phyloP scores from a whole-genome alignment of 2,329 filamentous ascomycete genomes.

The Acephala macrosclerotiorum region DNA sequence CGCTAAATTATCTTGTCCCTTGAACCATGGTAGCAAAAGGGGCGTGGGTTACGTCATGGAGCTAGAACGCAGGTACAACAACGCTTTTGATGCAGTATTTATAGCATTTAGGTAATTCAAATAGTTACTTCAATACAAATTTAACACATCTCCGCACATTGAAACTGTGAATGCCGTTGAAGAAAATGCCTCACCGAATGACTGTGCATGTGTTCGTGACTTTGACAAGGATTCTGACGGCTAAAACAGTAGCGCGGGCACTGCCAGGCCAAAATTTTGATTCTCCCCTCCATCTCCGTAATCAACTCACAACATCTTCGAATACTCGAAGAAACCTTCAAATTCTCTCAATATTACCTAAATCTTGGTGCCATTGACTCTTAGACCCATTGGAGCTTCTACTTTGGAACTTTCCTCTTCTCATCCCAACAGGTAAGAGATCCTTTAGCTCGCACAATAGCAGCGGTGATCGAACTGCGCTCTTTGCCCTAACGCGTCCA shows the following conservation, averaged over 20 bases:
- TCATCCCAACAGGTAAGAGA: constrained; percentile 1
- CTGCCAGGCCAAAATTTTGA: constrained; percentile 9
- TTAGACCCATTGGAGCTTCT: neutral
- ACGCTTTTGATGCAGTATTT: neutral
- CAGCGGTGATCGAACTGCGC: constrained; percentile 3
- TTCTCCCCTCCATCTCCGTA: constrained; percentile 4
- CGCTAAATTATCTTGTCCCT: neutral
- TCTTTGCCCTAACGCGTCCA: neutral
- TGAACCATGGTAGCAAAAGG: neutral
- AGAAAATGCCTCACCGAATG: constrained; percentile 2
- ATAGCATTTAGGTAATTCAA: neutral
- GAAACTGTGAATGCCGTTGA: neutral
- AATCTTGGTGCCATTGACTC: neutral
- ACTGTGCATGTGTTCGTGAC: constrained; percentile 6
- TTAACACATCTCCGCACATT: neutral
- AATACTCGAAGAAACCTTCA: constrained; percentile 6
- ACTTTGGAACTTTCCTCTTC: neutral
- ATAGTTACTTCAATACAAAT: neutral
- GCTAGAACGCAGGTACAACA: neutral
- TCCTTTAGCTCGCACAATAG: neutral
- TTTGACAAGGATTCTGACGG: constrained; percentile 7
- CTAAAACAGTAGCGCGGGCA: constrained; percentile 10
- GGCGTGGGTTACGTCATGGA: neutral
- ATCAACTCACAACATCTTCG: constrained; percentile 4
- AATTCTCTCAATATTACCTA: neutral